Evolutionary conservation across 495 filamentous ascomycete genomes (phyloP).

Genomic region (Schizothecium vesticola): DNA sequence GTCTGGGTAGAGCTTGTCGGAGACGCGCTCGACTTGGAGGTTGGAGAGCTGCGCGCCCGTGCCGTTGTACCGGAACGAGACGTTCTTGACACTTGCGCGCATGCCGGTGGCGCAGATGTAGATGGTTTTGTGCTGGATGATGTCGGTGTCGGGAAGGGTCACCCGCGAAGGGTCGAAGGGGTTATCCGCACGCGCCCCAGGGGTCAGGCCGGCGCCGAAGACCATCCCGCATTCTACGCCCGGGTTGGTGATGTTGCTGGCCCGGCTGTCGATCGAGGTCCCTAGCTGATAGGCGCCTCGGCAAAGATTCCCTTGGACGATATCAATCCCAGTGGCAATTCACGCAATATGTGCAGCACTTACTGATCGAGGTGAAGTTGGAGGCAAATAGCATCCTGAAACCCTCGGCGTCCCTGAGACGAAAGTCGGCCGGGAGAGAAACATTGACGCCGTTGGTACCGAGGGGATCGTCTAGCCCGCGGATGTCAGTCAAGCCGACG

Average conservation of each 20-base stretch:
- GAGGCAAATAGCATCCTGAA: neutral
- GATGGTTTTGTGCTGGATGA: neutral
- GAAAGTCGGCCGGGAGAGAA: neutral
- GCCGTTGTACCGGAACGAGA: conserved; percentile 1
- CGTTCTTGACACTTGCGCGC: neutral
- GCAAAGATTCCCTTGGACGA: neutral
- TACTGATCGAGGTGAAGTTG: neutral
- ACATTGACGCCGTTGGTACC: neutral
- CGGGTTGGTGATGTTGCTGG: conserved; percentile 1
- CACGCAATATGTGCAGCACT: too few species aligned
- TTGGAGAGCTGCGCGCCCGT: neutral
- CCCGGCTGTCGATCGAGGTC: neutral
- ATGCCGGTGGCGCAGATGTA: neutral
- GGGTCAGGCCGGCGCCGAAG: neutral
- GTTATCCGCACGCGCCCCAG: too few species aligned
- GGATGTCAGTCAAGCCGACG: neutral
- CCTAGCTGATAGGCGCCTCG: neutral
- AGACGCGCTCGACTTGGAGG: neutral
- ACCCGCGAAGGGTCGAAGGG: too few species aligned
- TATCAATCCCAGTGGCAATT: too few species aligned
- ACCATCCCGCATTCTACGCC: neutral
- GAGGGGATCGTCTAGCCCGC: neutral
- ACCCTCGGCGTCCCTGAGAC: neutral
- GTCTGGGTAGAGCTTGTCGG: neutral
- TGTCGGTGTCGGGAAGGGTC: too few species aligned